These are phyloP conservation scores for Backusella macrospora DNA, from an alignment of 192 early-diverging fungal species.

Conservation along the genomic window DNA sequence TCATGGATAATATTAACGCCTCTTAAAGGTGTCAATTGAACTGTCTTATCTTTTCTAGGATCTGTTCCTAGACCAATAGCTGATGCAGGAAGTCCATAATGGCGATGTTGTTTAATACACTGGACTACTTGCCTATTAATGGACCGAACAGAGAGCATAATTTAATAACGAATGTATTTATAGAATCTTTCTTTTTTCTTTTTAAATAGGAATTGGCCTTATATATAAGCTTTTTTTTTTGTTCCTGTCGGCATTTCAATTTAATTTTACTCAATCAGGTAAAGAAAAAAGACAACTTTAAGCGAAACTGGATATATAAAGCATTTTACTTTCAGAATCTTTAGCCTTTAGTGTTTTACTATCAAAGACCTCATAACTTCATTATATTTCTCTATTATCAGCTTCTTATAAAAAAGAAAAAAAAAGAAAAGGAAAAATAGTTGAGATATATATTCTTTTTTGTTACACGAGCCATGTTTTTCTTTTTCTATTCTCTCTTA, in stretches of 20 bases:
- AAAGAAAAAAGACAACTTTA: background rate
- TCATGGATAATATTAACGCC: slow-evolving; percentile 58
- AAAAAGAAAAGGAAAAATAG: slow-evolving; percentile 10
- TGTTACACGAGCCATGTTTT: slow-evolving; percentile 1
- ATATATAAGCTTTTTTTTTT: slow-evolving; percentile 9
- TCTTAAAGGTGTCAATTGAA: slow-evolving; percentile 33
- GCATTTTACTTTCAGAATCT: background rate
- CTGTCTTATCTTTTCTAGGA: slow-evolving; percentile 40
- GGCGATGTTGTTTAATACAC: slow-evolving; percentile 6
- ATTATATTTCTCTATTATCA: background rate
- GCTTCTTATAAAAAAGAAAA: background rate
- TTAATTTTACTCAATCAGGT: slow-evolving; percentile 8
- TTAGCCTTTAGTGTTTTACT: background rate
- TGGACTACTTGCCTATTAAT: background rate
- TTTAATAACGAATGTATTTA: background rate
- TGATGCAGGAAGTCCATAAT: slow-evolving; percentile 17
- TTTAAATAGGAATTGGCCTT: background rate
- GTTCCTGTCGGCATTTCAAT: background rate
- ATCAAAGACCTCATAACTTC: background rate
- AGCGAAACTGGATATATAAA: background rate
- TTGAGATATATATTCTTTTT: slow-evolving; percentile 6
- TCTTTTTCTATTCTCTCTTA: background rate
- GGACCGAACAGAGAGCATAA: background rate
- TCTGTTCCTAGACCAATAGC: slow-evolving; percentile 30
- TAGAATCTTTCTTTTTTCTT: background rate